Evolutionary conservation across 306 rosid species (phyloP).

Genomic region (Lathyrus aphaca): DNA sequence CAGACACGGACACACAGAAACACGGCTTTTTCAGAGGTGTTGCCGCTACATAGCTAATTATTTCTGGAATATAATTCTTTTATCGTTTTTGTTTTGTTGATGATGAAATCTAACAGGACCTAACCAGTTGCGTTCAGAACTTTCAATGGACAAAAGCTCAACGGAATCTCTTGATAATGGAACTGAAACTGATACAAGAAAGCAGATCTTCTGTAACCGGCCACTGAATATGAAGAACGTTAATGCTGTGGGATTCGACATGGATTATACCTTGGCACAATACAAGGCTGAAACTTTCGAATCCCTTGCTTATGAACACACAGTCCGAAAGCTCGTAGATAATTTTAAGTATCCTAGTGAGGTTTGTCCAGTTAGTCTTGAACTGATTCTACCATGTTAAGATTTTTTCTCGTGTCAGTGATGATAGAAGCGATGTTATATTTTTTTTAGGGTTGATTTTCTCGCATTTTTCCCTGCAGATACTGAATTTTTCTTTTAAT

Average conservation of each 20-base stretch:
- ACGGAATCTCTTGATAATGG: conserved; percentile 51
- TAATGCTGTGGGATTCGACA: conserved; percentile 97
- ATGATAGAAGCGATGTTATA: conserved; percentile 7
- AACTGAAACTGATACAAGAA: conserved; percentile 59
- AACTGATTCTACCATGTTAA: conserved; percentile 2
- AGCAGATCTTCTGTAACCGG: conserved; percentile 89
- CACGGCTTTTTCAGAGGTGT: conserved; percentile 2
- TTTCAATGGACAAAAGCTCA: conserved; percentile 48
- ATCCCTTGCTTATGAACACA: conserved; percentile 91
- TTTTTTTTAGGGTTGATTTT: conserved; percentile 14
- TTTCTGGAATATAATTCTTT: background rate
- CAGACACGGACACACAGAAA: background rate
- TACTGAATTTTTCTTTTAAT: conserved; percentile 81
- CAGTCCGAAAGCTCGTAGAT: conserved; percentile 76
- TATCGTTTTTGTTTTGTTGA: too few species aligned
- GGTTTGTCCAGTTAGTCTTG: conserved; percentile 56
- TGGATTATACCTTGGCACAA: conserved; percentile 98
- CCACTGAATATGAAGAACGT: conserved; percentile 90
- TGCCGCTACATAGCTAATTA: background rate
- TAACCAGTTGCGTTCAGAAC: conserved; percentile 45
- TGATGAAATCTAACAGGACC: conserved; percentile 49
- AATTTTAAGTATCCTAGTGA: conserved; percentile 82
- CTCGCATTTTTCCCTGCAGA: conserved; percentile 49
- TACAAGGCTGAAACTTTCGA: conserved; percentile 97
- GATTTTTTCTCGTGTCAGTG: conserved; percentile 1